Conservation (phyloP, 2,329 filamentous ascomycete genomes). For the Mycosphaerella sp. region DNA sequence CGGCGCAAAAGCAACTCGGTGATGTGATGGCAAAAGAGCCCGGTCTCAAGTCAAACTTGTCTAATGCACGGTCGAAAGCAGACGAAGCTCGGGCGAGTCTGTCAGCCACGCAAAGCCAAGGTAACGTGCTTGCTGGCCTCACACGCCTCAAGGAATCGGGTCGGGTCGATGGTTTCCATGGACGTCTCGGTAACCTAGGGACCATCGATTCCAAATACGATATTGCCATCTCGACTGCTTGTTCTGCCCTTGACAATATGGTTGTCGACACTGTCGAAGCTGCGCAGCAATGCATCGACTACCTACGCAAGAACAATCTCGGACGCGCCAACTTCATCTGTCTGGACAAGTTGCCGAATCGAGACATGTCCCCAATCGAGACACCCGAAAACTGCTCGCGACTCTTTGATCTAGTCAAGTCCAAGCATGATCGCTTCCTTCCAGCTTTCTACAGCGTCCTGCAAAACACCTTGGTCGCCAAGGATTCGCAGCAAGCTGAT, state of each 20-base stretch:
- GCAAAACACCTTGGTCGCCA: constrained; percentile 89
- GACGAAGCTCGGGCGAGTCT: constrained; percentile 91
- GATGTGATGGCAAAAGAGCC: constrained; percentile 72
- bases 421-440: constrained; percentile 78
- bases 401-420: constrained; percentile 84
- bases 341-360: constrained; percentile 73
- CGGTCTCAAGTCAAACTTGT: constrained; percentile 74
- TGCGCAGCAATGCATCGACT: constrained; percentile 96
- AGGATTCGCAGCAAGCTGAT: constrained; percentile 90
- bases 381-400: constrained; percentile 90
- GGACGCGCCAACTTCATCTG: constrained; percentile 96
- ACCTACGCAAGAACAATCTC: constrained; percentile 93
- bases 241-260: constrained; percentile 85
- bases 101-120: constrained; percentile 82
- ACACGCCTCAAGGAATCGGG: constrained; percentile 96
- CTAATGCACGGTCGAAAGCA: constrained; percentile 84
- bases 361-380: constrained; percentile 71
- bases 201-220: constrained; percentile 93
- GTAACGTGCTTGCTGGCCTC: constrained; percentile 73
- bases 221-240: constrained; percentile 96
- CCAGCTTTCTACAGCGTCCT: constrained; percentile 94
- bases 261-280: constrained; percentile 95
- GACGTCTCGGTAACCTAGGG: constrained; percentile 86
- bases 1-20: constrained; percentile 65
- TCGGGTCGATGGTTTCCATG: constrained; percentile 94